phyloP scores from a whole-genome alignment of 257 asterid genomes.

The Solanum chmielewskii region DNA sequence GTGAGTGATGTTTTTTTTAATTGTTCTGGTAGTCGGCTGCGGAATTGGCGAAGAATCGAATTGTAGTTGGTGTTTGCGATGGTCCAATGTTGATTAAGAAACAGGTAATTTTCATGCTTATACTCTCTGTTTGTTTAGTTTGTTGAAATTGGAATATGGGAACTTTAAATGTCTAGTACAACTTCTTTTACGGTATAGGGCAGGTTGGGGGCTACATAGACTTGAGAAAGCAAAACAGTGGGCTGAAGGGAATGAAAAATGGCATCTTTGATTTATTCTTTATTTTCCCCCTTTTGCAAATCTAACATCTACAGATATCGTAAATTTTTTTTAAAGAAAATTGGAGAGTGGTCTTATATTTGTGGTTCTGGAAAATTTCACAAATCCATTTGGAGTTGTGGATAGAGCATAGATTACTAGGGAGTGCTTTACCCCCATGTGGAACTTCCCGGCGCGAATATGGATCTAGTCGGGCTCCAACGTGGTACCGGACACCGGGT shows the following conservation, averaged over 20 bases:
- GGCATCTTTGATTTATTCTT: not conserved
- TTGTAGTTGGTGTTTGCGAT: constrained; percentile 86
- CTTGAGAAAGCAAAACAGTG: not conserved
- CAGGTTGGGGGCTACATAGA: not conserved
- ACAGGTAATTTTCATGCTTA: constrained; percentile 27
- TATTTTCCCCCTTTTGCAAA: not conserved
- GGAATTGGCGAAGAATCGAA: constrained; percentile 42
- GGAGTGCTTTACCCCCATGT: too few relatives aligned
- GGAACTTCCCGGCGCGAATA: too few relatives aligned
- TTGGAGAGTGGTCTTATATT: not conserved
- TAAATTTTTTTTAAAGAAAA: not conserved
- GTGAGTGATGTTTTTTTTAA: not conserved
- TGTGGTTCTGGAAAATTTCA: not conserved
- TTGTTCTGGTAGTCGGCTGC: constrained; percentile 49
- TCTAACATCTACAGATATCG: not conserved
- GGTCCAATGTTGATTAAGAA: constrained; percentile 82
- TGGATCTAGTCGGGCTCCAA: too few relatives aligned
- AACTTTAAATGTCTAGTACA: not conserved
- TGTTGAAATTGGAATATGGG: not conserved
- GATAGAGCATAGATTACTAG: not conserved
- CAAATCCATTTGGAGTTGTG: not conserved
- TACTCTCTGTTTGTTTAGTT: not conserved
- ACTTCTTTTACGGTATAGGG: not conserved
- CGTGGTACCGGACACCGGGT: too few relatives aligned
- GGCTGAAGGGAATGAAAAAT: not conserved